Percentiles rank a stretch among this genome's conserved stretches.
These are phyloP conservation scores for Trichoderma sp. DNA, from an alignment of 2,329 filamentous ascomycete species.

Conservation along the genomic window DNA sequence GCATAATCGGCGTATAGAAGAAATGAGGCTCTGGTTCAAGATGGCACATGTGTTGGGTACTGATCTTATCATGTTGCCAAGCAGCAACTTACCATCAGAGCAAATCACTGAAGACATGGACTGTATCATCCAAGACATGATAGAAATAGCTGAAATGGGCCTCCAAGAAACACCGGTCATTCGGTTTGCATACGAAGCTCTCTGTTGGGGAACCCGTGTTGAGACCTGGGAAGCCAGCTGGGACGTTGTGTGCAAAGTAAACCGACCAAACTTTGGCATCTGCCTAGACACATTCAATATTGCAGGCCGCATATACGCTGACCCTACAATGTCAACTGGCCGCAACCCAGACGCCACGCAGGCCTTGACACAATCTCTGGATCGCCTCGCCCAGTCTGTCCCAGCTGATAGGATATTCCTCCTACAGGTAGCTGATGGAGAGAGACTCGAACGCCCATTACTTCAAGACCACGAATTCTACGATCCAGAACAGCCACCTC, in stretches of 20 bases:
- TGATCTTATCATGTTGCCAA: constrained; percentile 71
- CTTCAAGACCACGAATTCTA: constrained; percentile 44
- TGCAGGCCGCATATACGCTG: constrained; percentile 66
- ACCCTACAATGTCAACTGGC: constrained; percentile 55
- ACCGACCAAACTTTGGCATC: constrained; percentile 69
- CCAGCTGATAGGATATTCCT: constrained; percentile 68
- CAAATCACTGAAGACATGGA: constrained; percentile 47
- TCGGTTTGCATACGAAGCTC: constrained; percentile 69
- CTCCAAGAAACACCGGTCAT: constrained; percentile 53
- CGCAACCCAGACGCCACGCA: constrained; percentile 53
- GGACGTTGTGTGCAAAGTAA: constrained; percentile 62
- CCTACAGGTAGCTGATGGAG: constrained; percentile 73
- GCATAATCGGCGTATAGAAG: constrained; percentile 55
- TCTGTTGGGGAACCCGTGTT: constrained; percentile 68
- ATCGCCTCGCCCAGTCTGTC: constrained; percentile 51
- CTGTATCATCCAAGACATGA: constrained; percentile 61
- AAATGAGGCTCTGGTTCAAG: constrained; percentile 67
- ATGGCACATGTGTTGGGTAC: constrained; percentile 63
- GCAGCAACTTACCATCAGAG: constrained; percentile 58
- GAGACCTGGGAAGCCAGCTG: constrained; percentile 71
- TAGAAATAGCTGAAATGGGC: constrained; percentile 65
- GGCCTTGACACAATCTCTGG: constrained; percentile 52
- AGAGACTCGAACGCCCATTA: constrained; percentile 59
- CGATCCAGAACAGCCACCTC: constrained; percentile 34
- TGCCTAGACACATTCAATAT: constrained; percentile 80